Evolutionary conservation across 495 filamentous ascomycete genomes (phyloP).

Genomic region (Podospora pseudopauciseta): DNA sequence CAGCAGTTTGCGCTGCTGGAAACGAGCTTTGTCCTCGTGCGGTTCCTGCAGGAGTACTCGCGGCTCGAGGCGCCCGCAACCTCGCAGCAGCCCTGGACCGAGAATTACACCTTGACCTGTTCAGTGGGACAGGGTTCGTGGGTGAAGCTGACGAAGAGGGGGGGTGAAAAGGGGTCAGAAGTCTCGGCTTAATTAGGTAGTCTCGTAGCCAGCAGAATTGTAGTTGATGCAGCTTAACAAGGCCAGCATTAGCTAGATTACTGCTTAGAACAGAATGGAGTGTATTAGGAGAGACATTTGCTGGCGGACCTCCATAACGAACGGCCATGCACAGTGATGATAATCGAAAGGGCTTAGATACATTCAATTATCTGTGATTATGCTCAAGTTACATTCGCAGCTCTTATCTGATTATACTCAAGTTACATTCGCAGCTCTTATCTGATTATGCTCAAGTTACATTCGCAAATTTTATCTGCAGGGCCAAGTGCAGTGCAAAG

Average conservation of each 20-base stretch:
- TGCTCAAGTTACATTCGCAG: not conserved
- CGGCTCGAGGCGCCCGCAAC: not conserved
- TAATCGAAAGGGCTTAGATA: no score
- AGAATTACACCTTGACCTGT: not conserved
- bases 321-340: no score
- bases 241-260: no score
- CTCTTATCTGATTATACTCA: no score
- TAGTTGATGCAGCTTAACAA: not conserved
- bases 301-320: no score
- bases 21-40: not conserved
- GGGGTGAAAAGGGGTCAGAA: not conserved
- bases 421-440: no score
- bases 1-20: constrained; percentile 52
- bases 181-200: not conserved
- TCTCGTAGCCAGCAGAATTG: not conserved
- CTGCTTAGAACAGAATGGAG: no score
- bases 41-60: not conserved
- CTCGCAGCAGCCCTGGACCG: not conserved
- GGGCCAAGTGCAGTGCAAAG: not conserved
- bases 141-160: not conserved
- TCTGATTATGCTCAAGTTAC: not conserved
- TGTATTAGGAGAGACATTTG: no score
- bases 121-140: not conserved
- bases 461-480: not conserved
- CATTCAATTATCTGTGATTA: not conserved